Evolutionary conservation across 2,329 filamentous ascomycete genomes (phyloP), one percentile per base, ranked within the genome.

Genomic region (Phialemonium atrogriseum): DNA sequence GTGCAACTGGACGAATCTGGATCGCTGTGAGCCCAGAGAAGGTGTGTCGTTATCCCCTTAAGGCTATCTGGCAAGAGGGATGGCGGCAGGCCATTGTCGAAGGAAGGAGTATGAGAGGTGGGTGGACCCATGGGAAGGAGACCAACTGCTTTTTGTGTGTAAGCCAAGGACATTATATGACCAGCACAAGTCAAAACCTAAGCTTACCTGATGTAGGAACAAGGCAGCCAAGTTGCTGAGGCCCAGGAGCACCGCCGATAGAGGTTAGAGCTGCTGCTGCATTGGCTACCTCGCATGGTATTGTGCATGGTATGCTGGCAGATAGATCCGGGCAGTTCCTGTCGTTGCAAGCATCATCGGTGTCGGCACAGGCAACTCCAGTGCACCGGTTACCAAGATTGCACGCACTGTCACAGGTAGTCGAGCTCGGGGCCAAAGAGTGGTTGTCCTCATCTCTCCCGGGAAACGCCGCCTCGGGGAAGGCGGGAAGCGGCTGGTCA

Each of bases 301-400:
- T 20, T 20, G 18, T 30, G 14, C 10, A 9, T 17, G 15, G 41
- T 5, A 35, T 35, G 4, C 29, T 12, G 19, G 22, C 34, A 22
- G 44, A 27, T 14, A 45, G 35, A 21, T 44, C 36, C 19, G 50
- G 40, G 36, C 49, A 47, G 35, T 37, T 46, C 34, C 47, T 42
- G 21, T 53, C 50, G 11, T 43, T 47, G 33, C 47, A 50, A 20
- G 45, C 45, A 30, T 50, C 46, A 9, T 42, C 42, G 33, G 39
- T 45, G 20, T 43, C 40, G 35, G 43, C 47, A 32, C 47, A 50
- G n/a, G 43, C 40, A 19, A 41, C 26, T 19, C 43, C 37, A 15
- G 45, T 47, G 33, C 47, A 50, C 32, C 45, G 48, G 36, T 42
- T 46, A 12, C 41, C 45, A 44, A 49, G 46, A 39, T 42, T 45